Evolutionary conservation across 2,329 filamentous ascomycete species (phyloP).

Genomic region (Dactylellina haptotyla): DNA sequence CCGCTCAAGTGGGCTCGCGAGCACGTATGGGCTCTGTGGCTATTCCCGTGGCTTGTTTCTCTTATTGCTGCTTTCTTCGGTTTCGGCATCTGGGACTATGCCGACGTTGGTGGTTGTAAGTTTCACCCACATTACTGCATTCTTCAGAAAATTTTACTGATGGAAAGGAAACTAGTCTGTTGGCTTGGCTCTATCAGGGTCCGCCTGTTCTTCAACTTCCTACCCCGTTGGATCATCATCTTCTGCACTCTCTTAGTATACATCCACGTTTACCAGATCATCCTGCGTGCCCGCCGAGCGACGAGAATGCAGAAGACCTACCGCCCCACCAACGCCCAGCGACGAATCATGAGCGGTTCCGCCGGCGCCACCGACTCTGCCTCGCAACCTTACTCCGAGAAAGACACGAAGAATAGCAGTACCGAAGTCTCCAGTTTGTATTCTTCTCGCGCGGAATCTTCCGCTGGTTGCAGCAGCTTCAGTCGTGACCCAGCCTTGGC

Average conservation of each 20-base stretch:
- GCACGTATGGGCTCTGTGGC: conserved; percentile 26
- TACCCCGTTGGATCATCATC: conserved; percentile 48
- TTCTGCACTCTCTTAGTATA: conserved; percentile 27
- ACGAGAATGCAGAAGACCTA: conserved; percentile 34
- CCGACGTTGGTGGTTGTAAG: conserved; percentile 35
- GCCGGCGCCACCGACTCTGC: background rate
- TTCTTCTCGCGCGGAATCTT: conserved; percentile 19
- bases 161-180: conserved; percentile 22
- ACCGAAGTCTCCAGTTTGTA: conserved; percentile 11
- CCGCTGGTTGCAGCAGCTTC: background rate
- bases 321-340: conserved; percentile 6
- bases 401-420: conserved; percentile 1
- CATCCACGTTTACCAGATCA: conserved; percentile 26
- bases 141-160: background rate
- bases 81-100: conserved; percentile 37
- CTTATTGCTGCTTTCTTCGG: conserved; percentile 34
- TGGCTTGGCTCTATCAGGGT: conserved; percentile 36
- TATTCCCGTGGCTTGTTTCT: conserved; percentile 39
- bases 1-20: conserved; percentile 39
- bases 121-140: background rate
- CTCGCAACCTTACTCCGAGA: background rate
- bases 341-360: background rate
- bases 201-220: conserved; percentile 41
- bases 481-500: conserved; percentile 13
- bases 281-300: conserved; percentile 18